Conservation (phyloP, 331 rosid species). For the Telfairia occidentalis region DNA sequence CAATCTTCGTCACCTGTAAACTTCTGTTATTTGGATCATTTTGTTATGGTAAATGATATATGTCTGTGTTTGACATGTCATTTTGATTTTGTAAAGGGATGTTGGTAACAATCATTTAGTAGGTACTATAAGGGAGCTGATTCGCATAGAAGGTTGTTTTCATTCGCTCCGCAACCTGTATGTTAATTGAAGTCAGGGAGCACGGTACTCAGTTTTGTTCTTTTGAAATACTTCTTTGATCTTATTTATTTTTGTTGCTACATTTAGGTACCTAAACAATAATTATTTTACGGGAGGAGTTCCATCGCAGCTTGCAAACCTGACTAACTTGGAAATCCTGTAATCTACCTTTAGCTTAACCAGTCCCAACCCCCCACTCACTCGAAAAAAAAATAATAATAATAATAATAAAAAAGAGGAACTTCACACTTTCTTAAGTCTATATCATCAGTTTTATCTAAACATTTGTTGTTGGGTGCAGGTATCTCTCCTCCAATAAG, state of each 20-base stretch:
- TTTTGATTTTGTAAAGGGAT: constrained; percentile 40
- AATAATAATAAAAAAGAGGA: too few species aligned
- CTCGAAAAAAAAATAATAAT: background rate
- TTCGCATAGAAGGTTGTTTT: constrained; percentile 91
- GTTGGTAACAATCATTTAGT: constrained; percentile 96
- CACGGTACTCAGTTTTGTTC: constrained; percentile 12
- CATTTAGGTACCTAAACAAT: constrained; percentile 70
- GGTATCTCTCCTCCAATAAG: constrained; percentile 87
- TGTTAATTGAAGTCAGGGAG: background rate
- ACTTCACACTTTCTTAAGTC: background rate
- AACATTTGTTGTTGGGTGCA: constrained; percentile 14
- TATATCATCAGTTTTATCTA: background rate
- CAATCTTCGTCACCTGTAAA: constrained; percentile 79
- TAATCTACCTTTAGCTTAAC: constrained; percentile 14
- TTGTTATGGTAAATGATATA: background rate
- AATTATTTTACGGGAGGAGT: constrained; percentile 92
- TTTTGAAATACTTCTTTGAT: background rate
- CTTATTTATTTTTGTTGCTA: background rate
- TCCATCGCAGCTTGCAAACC: constrained; percentile 86
- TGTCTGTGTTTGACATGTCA: background rate
- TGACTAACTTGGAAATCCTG: constrained; percentile 87
- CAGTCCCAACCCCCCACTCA: background rate
- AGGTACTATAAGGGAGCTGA: constrained; percentile 93
- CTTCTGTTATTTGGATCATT: background rate
- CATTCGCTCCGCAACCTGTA: constrained; percentile 89